phyloP scores from a whole-genome alignment of 2,329 filamentous ascomycete genomes.

The Corynespora cassiicola region DNA sequence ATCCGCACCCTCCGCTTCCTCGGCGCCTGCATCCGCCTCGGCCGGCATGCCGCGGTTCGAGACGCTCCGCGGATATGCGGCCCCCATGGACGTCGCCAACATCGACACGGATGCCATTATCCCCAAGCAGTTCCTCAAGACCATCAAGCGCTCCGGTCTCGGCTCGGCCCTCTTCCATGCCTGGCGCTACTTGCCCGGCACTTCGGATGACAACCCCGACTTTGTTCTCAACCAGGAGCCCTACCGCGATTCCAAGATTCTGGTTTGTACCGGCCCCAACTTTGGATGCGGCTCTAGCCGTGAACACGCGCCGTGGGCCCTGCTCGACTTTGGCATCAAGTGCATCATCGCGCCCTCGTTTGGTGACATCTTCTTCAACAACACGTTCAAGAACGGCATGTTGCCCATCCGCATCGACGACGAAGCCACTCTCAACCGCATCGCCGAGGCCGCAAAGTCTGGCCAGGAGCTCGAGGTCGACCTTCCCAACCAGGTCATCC shows the following conservation, averaged over 20 bases:
- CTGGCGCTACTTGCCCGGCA: slow-evolving; percentile 73
- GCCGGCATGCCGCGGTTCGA: slow-evolving; percentile 84
- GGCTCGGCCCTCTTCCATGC: slow-evolving; percentile 86
- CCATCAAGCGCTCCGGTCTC: slow-evolving; percentile 96
- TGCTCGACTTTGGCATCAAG: slow-evolving; percentile 95
- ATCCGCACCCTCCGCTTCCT: slow-evolving; percentile 68
- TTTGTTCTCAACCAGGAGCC: slow-evolving; percentile 93
- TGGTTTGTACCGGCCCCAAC: slow-evolving; percentile 90
- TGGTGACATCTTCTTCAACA: slow-evolving; percentile 98
- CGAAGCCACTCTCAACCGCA: slow-evolving; percentile 68
- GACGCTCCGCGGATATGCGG: slow-evolving; percentile 83
- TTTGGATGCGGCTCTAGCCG: slow-evolving; percentile 93
- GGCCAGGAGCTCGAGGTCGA: slow-evolving; percentile 89
- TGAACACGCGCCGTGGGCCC: slow-evolving; percentile 96
- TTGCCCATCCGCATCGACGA: slow-evolving; percentile 80
- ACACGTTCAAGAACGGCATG: slow-evolving; percentile 99
- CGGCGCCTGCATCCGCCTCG: slow-evolving; percentile 53
- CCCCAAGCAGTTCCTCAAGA: slow-evolving; percentile 98
- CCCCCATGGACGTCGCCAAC: slow-evolving; percentile 85
- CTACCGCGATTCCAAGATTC: slow-evolving; percentile 83
- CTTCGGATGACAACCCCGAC: slow-evolving; percentile 73
- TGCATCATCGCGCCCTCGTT: slow-evolving; percentile 89
- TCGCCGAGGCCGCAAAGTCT: slow-evolving; percentile 78
- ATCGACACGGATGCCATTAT: slow-evolving; percentile 99
- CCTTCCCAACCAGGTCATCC: slow-evolving; percentile 82